Conservation (phyloP, 352 stramenopile species). For the Thalassiosira oceanica region DNA sequence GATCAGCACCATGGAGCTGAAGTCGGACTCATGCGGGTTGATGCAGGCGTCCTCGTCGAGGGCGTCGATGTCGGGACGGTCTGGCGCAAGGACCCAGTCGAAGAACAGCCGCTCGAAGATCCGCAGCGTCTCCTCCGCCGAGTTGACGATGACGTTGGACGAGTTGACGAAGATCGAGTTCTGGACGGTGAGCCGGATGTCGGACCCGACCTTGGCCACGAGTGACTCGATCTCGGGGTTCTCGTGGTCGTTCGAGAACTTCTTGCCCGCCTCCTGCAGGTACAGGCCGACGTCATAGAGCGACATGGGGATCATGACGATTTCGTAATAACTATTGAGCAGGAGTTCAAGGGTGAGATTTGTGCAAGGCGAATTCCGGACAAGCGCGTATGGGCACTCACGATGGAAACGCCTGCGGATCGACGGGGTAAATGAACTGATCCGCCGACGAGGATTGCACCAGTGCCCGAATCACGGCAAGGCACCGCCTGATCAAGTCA, state of each 20-base stretch:
- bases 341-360: not conserved
- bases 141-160: slow-evolving; percentile 70
- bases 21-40: slow-evolving; percentile 70
- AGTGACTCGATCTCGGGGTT: slow-evolving; percentile 52
- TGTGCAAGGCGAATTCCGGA: not conserved
- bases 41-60: slow-evolving; percentile 82
- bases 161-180: slow-evolving; percentile 75
- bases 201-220: slow-evolving; percentile 68
- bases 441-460: slow-evolving; percentile 64
- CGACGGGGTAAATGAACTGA: slow-evolving; percentile 79
- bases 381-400: slow-evolving; percentile 19
- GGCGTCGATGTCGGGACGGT: slow-evolving; percentile 55
- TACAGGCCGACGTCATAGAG: slow-evolving; percentile 68
- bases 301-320: slow-evolving; percentile 71
- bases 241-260: slow-evolving; percentile 33
- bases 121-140: slow-evolving; percentile 73
- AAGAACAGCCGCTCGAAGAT: slow-evolving; percentile 82
- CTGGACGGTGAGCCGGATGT: slow-evolving; percentile 69
- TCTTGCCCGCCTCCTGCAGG: slow-evolving; percentile 61
- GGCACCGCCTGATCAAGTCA: slow-evolving; percentile 76
- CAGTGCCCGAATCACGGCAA: slow-evolving; percentile 73
- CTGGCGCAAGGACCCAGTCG: slow-evolving; percentile 79
- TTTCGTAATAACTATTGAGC: slow-evolving; percentile 74
- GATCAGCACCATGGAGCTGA: slow-evolving; percentile 76
- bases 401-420: slow-evolving; percentile 77